phyloP scores from a whole-genome alignment of 768 basidiomycete species.

The Tulasnella sp. region DNA sequence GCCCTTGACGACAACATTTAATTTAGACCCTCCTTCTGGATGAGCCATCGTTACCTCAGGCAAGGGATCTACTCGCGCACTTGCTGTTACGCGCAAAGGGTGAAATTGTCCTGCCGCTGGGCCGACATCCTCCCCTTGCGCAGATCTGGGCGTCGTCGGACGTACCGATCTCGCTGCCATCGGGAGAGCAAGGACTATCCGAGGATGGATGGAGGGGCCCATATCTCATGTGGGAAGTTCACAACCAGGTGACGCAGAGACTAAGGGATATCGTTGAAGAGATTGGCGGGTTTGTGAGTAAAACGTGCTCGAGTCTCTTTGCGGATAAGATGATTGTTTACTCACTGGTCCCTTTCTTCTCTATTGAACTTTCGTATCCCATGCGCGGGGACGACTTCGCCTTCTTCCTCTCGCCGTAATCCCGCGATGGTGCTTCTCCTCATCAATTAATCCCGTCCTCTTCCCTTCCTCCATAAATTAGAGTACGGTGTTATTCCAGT shows the following conservation, averaged over 20 bases:
- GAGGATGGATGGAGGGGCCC: constrained; percentile 46
- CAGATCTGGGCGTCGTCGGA: constrained; percentile 36
- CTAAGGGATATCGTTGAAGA: constrained; percentile 53
- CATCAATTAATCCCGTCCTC: background rate
- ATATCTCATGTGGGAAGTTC: constrained; percentile 40
- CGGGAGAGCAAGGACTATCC: constrained; percentile 25
- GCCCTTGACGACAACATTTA: too few species aligned
- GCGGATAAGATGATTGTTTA: background rate
- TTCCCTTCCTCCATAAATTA: constrained; percentile 23
- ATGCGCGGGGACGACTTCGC: too few species aligned
- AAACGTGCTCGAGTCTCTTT: background rate
- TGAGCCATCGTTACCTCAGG: constrained; percentile 24
- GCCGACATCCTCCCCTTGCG: constrained; percentile 49
- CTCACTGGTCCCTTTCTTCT: background rate
- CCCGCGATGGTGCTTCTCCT: background rate
- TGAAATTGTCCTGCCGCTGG: constrained; percentile 67
- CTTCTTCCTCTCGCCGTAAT: background rate
- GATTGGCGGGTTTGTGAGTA: constrained; percentile 62
- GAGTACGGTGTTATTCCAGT: constrained; percentile 48
- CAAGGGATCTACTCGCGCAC: constrained; percentile 53
- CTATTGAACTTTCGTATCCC: background rate
- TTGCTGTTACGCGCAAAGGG: constrained; percentile 58
- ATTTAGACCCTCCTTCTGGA: background rate
- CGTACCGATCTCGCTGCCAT: constrained; percentile 18
- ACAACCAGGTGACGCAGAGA: constrained; percentile 37